Evolutionary conservation across 208 protist species (phyloP).

Genomic region (Naegleria fowleri): DNA sequence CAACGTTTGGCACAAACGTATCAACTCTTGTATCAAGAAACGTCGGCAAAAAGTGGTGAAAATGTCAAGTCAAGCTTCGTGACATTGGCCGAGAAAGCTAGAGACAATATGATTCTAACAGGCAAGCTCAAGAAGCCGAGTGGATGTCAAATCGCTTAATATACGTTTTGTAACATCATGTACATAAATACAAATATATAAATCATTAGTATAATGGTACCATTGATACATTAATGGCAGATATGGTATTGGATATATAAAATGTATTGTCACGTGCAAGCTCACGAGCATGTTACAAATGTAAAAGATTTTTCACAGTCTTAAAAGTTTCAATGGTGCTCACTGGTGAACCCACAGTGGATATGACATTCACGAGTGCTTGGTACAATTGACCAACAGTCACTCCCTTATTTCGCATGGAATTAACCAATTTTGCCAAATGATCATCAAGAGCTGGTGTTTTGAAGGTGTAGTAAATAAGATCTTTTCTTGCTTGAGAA

Average conservation of each 20-base stretch:
- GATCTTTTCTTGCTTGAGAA: constrained; percentile 38
- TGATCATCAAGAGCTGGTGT: neutral
- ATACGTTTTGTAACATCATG: no score
- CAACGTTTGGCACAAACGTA: neutral
- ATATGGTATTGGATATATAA: no score
- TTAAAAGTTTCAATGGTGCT: no score
- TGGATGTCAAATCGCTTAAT: no score
- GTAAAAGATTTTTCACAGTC: no score
- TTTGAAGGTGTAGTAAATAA: neutral
- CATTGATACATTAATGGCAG: no score
- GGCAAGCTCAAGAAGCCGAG: neutral
- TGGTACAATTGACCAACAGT: neutral
- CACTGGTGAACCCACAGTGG: neutral
- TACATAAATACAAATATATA: no score
- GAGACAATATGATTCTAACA: neutral
- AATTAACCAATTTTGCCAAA: neutral
- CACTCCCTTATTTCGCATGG: neutral
- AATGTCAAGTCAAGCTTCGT: neutral
- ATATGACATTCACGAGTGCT: neutral
- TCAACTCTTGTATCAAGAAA: constrained; percentile 11
- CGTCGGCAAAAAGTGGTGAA: neutral
- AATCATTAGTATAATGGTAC: no score
- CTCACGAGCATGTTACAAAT: no score
- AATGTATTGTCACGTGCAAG: no score
- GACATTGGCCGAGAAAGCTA: neutral